phyloP scores from a whole-genome alignment of 2,329 filamentous ascomycete genomes.

The Clarireedia hainanense region DNA sequence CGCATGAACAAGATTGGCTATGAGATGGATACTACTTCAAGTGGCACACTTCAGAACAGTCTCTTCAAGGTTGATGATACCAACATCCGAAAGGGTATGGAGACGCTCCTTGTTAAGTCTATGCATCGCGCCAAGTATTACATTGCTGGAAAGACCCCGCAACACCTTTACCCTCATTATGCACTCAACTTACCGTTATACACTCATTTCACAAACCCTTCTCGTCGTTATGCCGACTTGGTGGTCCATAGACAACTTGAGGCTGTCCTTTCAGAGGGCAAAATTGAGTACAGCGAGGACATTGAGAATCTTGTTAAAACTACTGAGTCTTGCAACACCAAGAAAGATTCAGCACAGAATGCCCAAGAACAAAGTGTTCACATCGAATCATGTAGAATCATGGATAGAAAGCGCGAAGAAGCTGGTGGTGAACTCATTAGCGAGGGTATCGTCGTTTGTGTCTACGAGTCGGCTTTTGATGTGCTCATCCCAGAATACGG shows the following conservation, averaged over 20 bases:
- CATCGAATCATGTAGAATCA: constrained; percentile 91
- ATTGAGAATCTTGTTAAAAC: constrained; percentile 84
- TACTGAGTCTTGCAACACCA: constrained; percentile 92
- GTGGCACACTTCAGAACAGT: constrained; percentile 86
- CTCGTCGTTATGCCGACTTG: constrained; percentile 88
- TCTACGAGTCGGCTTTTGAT: constrained; percentile 98
- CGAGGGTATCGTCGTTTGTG: constrained; percentile 91
- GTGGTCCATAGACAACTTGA: constrained; percentile 94
- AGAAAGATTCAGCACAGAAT: constrained; percentile 96
- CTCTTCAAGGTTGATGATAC: constrained; percentile 86
- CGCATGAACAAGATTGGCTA: constrained; percentile 89
- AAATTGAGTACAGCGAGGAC: constrained; percentile 82
- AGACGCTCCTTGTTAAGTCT: constrained; percentile 87
- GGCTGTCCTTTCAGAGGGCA: constrained; percentile 71
- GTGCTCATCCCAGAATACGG: constrained; percentile 97
- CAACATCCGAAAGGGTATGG: constrained; percentile 93
- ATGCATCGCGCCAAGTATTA: constrained; percentile 97
- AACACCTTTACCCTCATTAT: constrained; percentile 80
- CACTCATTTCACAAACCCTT: constrained; percentile 95
- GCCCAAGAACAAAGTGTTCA: constrained; percentile 98
- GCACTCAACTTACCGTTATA: constrained; percentile 87
- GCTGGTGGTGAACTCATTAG: constrained; percentile 86
- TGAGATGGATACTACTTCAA: constrained; percentile 82
- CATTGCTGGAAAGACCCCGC: constrained; percentile 69
- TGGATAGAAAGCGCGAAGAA: constrained; percentile 86